Conservation (phyloP, 495 filamentous ascomycete species). For the Podospora comata region DNA sequence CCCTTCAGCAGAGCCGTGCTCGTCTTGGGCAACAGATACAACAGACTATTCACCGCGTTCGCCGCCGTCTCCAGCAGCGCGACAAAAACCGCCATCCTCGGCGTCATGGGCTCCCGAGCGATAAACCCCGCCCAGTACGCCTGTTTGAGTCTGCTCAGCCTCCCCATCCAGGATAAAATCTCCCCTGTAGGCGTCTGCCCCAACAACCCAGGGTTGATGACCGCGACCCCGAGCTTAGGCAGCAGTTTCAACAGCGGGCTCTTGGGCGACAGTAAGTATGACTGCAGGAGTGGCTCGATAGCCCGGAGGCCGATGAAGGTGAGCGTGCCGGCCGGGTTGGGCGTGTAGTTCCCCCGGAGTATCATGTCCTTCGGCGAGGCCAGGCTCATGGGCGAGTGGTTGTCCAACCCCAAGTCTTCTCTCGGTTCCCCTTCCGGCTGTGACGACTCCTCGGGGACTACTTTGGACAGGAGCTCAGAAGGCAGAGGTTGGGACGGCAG, state of each 20-base stretch:
- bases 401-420: too few species aligned
- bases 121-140: conserved; percentile 43
- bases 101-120: conserved; percentile 44
- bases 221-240: conserved; percentile 15
- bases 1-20: conserved; percentile 34
- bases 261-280: conserved; percentile 41
- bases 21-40: conserved; percentile 42
- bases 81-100: conserved; percentile 34
- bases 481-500: background rate
- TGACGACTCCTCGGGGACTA: too few species aligned
- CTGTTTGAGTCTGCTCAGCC: conserved; percentile 51
- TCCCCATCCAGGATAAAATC: conserved; percentile 49
- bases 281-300: conserved; percentile 57
- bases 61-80: conserved; percentile 45
- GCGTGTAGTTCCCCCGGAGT: conserved; percentile 35
- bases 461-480: background rate
- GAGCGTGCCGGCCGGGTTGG: conserved; percentile 48
- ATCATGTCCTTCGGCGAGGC: conserved; percentile 28
- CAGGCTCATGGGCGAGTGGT: too few species aligned
- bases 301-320: conserved; percentile 57
- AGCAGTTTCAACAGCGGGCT: conserved; percentile 25
- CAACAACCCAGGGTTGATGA: conserved; percentile 22
- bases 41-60: conserved; percentile 47
- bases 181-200: conserved; percentile 1
- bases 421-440: background rate